A percentile compares a stretch with the other conserved stretches of the same genome.
Evolutionary conservation across 2,329 filamentous ascomycete genomes (phyloP).

Genomic region (Thelonectria blattea): DNA sequence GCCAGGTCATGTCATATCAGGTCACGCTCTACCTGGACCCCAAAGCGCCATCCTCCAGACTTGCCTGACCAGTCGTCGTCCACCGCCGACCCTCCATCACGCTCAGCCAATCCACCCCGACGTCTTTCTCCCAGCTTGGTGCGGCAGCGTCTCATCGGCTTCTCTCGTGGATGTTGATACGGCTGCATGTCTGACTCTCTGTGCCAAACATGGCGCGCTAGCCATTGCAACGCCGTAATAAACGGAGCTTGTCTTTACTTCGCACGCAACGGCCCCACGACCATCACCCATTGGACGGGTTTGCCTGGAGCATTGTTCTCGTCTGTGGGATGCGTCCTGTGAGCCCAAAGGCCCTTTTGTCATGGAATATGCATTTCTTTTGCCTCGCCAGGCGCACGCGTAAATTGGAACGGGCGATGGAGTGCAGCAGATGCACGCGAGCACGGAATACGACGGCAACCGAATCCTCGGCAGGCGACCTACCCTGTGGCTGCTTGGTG

Average conservation of each 20-base stretch:
- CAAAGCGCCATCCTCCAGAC: conserved; percentile 30
- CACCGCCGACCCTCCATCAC: conserved; percentile 33
- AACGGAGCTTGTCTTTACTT: conserved; percentile 20
- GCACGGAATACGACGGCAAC: conserved; percentile 7
- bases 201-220: background rate
- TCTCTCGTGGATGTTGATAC: conserved; percentile 6
- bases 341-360: too few species aligned
- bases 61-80: conserved; percentile 30
- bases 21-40: conserved; percentile 33
- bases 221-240: conserved; percentile 27
- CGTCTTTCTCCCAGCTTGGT: conserved; percentile 4
- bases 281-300: too few species aligned
- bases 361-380: background rate
- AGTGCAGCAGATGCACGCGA: conserved; percentile 11
- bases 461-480: background rate
- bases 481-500: background rate
- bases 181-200: background rate
- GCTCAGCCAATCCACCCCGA: conserved; percentile 15
- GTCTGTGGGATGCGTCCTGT: too few species aligned
- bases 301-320: too few species aligned
- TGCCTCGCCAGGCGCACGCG: background rate
- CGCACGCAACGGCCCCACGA: too few species aligned
- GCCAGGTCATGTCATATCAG: conserved; percentile 40
- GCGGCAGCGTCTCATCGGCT: conserved; percentile 6
- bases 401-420: conserved; percentile 7